A percentile compares a stretch with the other conserved stretches of the same genome.
These are phyloP conservation scores for Colletotrichum tropicale DNA, from an alignment of 2,329 filamentous ascomycete genomes.

Conservation along the genomic window DNA sequence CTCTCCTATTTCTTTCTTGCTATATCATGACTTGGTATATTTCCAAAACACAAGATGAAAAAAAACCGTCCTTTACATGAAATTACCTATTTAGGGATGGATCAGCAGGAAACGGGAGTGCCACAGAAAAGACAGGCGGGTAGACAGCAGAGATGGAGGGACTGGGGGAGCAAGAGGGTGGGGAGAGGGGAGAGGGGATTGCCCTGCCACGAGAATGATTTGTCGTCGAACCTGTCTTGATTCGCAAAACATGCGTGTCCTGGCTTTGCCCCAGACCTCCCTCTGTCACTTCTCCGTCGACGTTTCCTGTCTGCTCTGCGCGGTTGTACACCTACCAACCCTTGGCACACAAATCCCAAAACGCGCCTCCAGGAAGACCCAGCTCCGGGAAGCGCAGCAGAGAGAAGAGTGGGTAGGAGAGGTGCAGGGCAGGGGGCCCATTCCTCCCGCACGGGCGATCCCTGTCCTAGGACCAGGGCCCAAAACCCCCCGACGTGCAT, in stretches of 20 bases:
- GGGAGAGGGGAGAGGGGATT: background rate
- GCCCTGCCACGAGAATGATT: background rate
- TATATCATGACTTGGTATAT: background rate
- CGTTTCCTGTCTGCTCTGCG: background rate
- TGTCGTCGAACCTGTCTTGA: background rate
- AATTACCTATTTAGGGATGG: background rate
- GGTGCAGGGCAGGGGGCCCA: background rate
- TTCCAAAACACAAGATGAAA: conserved; percentile 9
- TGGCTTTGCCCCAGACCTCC: conserved; percentile 7
- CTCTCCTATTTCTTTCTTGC: background rate
- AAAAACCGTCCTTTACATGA: background rate
- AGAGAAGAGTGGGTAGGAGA: background rate
- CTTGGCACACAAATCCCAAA: background rate
- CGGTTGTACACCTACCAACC: background rate
- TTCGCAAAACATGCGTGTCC: conserved; percentile 8
- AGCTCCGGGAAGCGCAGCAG: background rate
- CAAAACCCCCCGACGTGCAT: conserved; percentile 1
- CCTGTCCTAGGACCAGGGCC: background rate
- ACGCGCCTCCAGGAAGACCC: background rate
- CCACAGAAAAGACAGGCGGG: background rate
- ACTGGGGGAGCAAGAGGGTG: background rate
- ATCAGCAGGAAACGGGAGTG: background rate
- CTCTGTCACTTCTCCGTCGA: background rate
- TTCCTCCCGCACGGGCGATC: conserved; percentile 13
- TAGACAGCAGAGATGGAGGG: background rate